Conservation (phyloP, 83 land plant genomes). For the Picea abies region DNA sequence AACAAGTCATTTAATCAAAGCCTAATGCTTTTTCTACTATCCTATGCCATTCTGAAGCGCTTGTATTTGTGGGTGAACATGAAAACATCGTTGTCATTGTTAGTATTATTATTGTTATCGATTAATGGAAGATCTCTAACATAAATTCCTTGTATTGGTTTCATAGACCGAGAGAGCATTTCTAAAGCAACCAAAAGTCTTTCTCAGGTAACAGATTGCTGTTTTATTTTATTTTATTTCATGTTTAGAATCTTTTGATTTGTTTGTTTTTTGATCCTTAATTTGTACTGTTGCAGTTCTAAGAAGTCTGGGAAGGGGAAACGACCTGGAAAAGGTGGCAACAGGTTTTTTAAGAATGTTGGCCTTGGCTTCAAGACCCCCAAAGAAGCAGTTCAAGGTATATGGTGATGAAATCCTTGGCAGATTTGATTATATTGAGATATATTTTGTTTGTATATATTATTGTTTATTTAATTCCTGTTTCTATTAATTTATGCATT, state of each 20-base stretch:
- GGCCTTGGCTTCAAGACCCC: conserved; percentile 61
- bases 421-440: not conserved
- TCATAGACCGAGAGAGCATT: conserved; percentile 55
- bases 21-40: too few relatives aligned
- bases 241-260: not conserved
- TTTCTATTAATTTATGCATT: not conserved
- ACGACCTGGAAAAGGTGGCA: conserved; percentile 55
- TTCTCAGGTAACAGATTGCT: conserved; percentile 25
- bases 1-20: too few relatives aligned
- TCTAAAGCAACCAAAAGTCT: conserved; percentile 61
- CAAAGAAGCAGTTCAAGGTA: conserved; percentile 50
- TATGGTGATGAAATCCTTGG: not conserved
- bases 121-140: not conserved
- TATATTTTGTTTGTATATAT: not conserved
- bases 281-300: conserved; percentile 23
- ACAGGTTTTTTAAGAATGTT: conserved; percentile 47
- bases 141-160: not conserved
- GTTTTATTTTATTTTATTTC: not conserved
- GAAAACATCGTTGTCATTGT: too few relatives aligned
- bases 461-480: not conserved
- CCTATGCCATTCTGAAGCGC: too few relatives aligned
- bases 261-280: not conserved
- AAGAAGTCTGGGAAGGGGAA: conserved; percentile 53
- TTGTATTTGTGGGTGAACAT: too few relatives aligned
- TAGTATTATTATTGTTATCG: too few relatives aligned